Percentiles rank a stretch among this genome's conserved stretches.
Evolutionary conservation across 345 rosid genomes (phyloP).

Genomic region (Linum tenue): DNA sequence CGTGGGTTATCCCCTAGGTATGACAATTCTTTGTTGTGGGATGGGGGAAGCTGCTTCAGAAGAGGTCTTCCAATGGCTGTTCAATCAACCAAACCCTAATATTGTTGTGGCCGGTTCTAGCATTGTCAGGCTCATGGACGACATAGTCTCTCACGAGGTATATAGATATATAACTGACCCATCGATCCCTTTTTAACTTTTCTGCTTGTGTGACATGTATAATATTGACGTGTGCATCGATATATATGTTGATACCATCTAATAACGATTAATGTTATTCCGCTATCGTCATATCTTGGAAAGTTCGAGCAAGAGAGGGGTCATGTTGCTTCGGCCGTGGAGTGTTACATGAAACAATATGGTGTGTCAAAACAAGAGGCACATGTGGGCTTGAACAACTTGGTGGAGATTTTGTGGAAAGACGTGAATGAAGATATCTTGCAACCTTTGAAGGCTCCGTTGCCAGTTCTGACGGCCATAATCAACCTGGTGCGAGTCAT

Average conservation of each 20-base stretch:
- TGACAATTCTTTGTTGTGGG: neutral
- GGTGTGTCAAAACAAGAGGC: constrained; percentile 12
- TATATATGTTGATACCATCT: no score
- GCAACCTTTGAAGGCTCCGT: neutral
- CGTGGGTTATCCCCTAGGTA: neutral
- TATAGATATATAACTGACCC: constrained; percentile 16
- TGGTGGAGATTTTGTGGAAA: neutral
- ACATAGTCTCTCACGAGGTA: no score
- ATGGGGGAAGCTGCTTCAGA: no score
- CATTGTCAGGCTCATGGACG: neutral
- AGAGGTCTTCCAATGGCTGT: no score
- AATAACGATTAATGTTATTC: constrained; percentile 2
- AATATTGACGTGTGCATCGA: no score
- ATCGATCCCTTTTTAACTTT: no score
- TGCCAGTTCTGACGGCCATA: neutral
- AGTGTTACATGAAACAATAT: constrained; percentile 1
- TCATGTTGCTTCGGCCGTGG: constrained; percentile 7
- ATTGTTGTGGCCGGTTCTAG: neutral
- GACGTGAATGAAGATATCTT: neutral
- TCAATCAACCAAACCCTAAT: no score
- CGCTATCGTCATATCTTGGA: neutral
- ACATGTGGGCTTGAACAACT: neutral
- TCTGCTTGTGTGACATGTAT: no score
- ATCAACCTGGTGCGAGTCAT: neutral
- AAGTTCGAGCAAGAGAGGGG: neutral